Base-by-base conservation (phyloP, 2,329 filamentous ascomycete genomes). In the Trichophyton benhamiae region DNA sequence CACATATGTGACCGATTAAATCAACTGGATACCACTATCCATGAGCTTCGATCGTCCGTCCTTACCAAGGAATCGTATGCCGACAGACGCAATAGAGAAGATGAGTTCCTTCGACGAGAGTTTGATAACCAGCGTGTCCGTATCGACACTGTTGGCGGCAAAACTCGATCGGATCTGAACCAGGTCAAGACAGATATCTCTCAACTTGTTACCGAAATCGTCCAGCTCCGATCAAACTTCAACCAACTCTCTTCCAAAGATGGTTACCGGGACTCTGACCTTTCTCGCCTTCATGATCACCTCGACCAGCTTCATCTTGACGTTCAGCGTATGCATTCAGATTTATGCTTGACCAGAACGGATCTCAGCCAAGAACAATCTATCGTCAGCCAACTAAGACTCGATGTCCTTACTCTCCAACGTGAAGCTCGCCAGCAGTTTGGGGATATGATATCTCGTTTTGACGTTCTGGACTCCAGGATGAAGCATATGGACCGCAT, bases 11-110 rank as follows among this genome's bases (percentile, higher is more conserved):
- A 27, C 27, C 27, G 27, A 27, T 27, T 27, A 27, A 27, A 27
- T 27, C 27, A 27, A 27, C 27, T 27, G 27, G 27, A 27, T 27
- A 27, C 27, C 4, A 27, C 27, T 27, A 27, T 27, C 27, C 27
- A 27, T 27, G 27, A 27, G 42, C 49, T 22, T n/a, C 72, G 71
- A 33, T 69, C 72, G 13, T 69, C 67, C 27, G 66, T 73, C n/a
- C 61, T 76, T 33, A 75, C 73, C 22, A 73, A 72, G 61, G 72
- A 76, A 57, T 68, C 67, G 27, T 76, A 76, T 65, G 67, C 71
- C 53, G 72, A 75, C 58, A 70, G 73, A 60, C 68, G 73, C 1
- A 75, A 74, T 63, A 69, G 71, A 15, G 72, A 76, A 66, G 74
- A 76, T 63, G 68, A 73, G 9, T 70, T 72, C 49, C 69, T 76